Base-by-base conservation (phyloP, 139 green algal genomes). In the Picocystis salinarum region DNA sequence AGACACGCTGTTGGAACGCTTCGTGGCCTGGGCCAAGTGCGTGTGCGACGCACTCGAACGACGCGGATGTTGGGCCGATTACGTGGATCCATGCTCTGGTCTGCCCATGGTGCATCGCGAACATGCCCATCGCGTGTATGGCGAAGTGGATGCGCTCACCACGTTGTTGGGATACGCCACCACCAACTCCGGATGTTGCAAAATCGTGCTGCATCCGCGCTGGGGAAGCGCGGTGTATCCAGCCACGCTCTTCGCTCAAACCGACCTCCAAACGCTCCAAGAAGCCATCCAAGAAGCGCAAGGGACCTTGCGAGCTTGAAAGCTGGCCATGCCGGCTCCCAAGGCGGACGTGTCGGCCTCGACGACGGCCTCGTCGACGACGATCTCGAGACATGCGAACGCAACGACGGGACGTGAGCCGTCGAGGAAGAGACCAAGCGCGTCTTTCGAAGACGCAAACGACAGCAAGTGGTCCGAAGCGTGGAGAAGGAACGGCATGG, bases 11-110 rank as follows among this genome's bases (percentile, higher is more conserved):
- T 51, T 92, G 5, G 77, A 91, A 30, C 42, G 56, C 52, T 96
- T 95, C 56, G 57, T 88, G 39, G 54, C 59, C 18, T 95, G 85
- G 80, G 74, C 82, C 1, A 65, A 75, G 28, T 40, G 9, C 2
- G 67, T 93, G 10, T 88, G 74, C 23, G 47, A 67, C 2, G 46
- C 50, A 37, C 63, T 93, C 5, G 34, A 34, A 2, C 37, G 31
- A 1, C n/a, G 54, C 6, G 82, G 85, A 0, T 52, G 85, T 58
- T 96, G 83, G 77, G 67, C 67, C 5, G 86, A 97, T 49, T 97
- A 91, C 63, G 90, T 96, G 18, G 87, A 97, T 46, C 86, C 86
- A 2, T 95, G 82, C 67, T 87, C 71, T 6, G 86, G 86, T 5
- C 56, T 96, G 11, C 76, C 82, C 58, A 91, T 91, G 79, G 58